Percentiles rank a stretch among this genome's conserved stretches.
Conservation (phyloP, 1,284 basidiomycete species). For the Ceratobasidium sp. region DNA sequence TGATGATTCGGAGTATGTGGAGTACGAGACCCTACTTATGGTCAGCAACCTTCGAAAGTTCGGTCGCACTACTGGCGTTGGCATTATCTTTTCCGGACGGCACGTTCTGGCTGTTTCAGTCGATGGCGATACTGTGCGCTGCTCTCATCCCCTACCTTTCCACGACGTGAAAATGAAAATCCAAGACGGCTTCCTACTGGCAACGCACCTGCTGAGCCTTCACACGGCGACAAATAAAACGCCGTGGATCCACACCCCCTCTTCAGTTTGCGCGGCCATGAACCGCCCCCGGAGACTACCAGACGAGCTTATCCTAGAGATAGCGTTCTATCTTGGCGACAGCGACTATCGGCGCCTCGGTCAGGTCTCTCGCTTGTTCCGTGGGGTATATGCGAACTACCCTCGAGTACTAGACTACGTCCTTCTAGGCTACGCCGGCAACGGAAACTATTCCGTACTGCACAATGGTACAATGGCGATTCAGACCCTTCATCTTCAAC, state of each 20-base stretch:
- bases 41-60: neutral
- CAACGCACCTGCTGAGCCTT: conserved; percentile 19
- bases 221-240: neutral
- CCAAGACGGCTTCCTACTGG: conserved; percentile 4
- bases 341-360: neutral
- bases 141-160: neutral
- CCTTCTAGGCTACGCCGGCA: neutral
- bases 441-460: neutral
- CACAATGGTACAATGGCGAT: neutral
- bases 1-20: neutral
- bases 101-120: conserved; percentile 19
- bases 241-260: neutral
- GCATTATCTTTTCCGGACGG: conserved; percentile 26
- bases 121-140: neutral
- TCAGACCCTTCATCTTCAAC: neutral
- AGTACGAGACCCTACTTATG: conserved; percentile 5
- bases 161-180: conserved; percentile 4
- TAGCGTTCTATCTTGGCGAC: neutral
- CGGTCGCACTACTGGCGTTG: neutral
- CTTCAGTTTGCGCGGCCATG: neutral
- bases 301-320: neutral
- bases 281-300: neutral
- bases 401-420: neutral
- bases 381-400: neutral
- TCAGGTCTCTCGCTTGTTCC: neutral